phyloP scores from a whole-genome alignment of 179 eudicot genomes.

The Beta lomatogona region DNA sequence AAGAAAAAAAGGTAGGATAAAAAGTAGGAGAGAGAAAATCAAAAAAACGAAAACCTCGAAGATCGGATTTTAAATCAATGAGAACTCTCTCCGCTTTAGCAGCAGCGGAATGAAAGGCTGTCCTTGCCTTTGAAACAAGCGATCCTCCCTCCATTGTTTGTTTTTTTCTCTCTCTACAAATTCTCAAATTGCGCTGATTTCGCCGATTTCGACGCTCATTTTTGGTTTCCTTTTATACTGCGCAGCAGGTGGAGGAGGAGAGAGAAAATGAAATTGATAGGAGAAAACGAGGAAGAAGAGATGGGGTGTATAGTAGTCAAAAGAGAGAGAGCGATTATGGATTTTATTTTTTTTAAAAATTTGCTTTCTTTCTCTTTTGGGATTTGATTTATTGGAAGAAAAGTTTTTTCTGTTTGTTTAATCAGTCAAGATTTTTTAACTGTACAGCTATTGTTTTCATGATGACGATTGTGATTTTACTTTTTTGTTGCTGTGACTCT shows the following conservation, averaged over 20 bases:
- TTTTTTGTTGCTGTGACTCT: not conserved
- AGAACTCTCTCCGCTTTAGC: slow-evolving; percentile 89
- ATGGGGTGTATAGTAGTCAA: not conserved
- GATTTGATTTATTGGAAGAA: slow-evolving; percentile 2
- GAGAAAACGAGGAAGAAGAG: slow-evolving; percentile 6
- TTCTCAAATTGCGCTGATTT: not conserved
- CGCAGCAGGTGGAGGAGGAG: too few relatives aligned
- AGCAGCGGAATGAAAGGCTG: slow-evolving; percentile 93
- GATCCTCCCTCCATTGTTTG: slow-evolving; percentile 58
- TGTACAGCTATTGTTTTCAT: not conserved
- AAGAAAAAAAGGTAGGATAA: not conserved
- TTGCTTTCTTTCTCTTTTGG: not conserved
- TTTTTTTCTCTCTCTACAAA: not conserved
- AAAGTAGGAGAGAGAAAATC: not conserved
- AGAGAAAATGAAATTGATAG: too few relatives aligned
- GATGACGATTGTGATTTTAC: too few relatives aligned
- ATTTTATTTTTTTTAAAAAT: too few relatives aligned
- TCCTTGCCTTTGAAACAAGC: slow-evolving; percentile 76
- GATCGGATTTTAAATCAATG: slow-evolving; percentile 76
- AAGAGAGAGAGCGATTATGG: not conserved
- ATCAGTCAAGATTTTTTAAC: not conserved
- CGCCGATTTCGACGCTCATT: slow-evolving; percentile 2
- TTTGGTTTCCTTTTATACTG: not conserved
- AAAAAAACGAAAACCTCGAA: too few relatives aligned
- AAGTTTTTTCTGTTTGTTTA: not conserved